Conservation (phyloP, 495 filamentous ascomycete genomes). For the Annulohypoxylon maeteangense region DNA sequence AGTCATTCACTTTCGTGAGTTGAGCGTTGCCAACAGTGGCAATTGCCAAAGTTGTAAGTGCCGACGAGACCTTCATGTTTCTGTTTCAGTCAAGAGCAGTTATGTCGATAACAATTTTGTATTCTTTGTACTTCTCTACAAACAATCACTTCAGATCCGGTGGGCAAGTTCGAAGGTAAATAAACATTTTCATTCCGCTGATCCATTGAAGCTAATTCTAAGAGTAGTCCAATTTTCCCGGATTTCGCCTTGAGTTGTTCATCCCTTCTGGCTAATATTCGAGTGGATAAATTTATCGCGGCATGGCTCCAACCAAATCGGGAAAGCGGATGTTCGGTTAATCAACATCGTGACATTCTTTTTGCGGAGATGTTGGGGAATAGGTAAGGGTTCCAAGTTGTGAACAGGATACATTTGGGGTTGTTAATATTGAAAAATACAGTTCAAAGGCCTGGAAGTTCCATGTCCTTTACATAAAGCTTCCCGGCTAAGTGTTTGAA, state of each 20-base stretch:
- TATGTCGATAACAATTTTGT: constrained; percentile 4
- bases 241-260: constrained; percentile 4
- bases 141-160: constrained; percentile 11
- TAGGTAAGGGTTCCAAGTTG: neutral
- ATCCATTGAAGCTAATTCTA: constrained; percentile 3
- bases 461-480: constrained; percentile 4
- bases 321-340: constrained; percentile 38
- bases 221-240: constrained; percentile 33
- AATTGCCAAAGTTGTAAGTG: constrained; percentile 48
- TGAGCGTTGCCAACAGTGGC: constrained; percentile 48
- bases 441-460: constrained; percentile 9
- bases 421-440: constrained; percentile 15
- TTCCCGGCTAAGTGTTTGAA: constrained; percentile 25
- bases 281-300: constrained; percentile 22
- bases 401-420: constrained; percentile 1
- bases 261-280: constrained; percentile 35
- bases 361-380: constrained; percentile 33
- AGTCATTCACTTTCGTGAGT: constrained; percentile 53
- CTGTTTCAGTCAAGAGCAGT: neutral
- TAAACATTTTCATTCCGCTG: constrained; percentile 19
- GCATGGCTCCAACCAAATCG: constrained; percentile 16
- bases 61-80: constrained; percentile 53
- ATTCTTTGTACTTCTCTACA: neutral
- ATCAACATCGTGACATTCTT: constrained; percentile 18
- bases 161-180: constrained; percentile 26